Evolutionary conservation across 768 basidiomycete species (phyloP), one percentile per base, ranked within the genome.

Genomic region (Calvatia gigantea): DNA sequence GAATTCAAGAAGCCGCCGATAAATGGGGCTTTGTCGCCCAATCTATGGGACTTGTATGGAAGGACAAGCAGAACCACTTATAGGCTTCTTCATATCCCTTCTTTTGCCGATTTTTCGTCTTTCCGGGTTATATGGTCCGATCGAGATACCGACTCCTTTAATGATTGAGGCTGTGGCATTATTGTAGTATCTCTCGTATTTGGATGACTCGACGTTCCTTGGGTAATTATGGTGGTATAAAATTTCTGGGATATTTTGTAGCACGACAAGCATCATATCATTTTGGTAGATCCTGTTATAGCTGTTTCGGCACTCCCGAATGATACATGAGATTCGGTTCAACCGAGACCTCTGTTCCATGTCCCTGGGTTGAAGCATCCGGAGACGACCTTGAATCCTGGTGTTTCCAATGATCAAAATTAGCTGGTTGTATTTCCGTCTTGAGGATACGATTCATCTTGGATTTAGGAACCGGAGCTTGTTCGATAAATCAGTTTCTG

Each of bases 401-500:
- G 8, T 21, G 14, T 56, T 39, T 15, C 15, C 41, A 42, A 31
- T 17, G 42, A 11, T 46, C 28, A 56, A 25, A n/a, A 27, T 59
- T 57, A 23, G 51, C 42, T 49, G 73, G 70, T 21, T 65, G 64
- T 54, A 98, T 89, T 41, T 88, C 87, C 15, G 87, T 91, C 70
- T 95, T 98, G 54, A 98, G 76, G 1, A 91, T 77, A 21, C 96
- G 81, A 57, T 89, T 89, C 2, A 80, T 75, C 67, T 98, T 98
- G 29, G 87, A 89, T 67, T 84, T 87, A n/a, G 96, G 96, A 21
- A 82, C 75, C 2, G 96, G 96, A 2, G 96, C 96, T 98, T 53
- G 44, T 57, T 46, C 41, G 39, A 50, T 25, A 58, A 61, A 60
- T 47, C 39, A 52, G 29, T 27, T 29, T 7, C 44, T 17, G 35